phyloP scores from a whole-genome alignment of 345 rosid species.

The Salix viminalis region DNA sequence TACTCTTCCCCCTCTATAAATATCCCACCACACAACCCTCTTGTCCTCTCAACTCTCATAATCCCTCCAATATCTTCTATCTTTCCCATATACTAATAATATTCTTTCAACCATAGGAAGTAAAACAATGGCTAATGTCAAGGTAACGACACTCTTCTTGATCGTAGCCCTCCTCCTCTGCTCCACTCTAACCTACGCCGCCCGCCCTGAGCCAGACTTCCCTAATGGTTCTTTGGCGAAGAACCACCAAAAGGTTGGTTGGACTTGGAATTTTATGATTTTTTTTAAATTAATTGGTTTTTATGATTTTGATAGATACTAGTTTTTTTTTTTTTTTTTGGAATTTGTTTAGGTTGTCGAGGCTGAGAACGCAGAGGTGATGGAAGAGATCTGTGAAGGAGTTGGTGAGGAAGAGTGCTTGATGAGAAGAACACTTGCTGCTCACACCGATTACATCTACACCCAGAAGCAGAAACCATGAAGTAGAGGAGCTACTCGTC shows the following conservation, averaged over 20 bases:
- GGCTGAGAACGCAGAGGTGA: background rate
- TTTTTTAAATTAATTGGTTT: background rate
- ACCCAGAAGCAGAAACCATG: conserved; percentile 22
- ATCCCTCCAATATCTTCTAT: no score
- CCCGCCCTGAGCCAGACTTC: conserved; percentile 39
- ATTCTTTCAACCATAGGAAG: background rate
- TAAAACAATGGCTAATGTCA: conserved; percentile 6
- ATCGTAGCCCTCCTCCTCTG: conserved; percentile 41
- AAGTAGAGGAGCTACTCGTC: background rate
- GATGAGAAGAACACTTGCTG: conserved; percentile 24
- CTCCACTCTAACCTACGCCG: conserved; percentile 40
- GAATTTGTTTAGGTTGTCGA: background rate
- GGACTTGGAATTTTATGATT: background rate
- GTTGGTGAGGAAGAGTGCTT: conserved; percentile 23
- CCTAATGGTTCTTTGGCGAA: conserved; percentile 21
- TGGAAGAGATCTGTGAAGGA: conserved; percentile 21
- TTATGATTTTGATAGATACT: background rate
- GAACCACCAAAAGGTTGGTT: conserved; percentile 33
- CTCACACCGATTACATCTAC: conserved; percentile 24
- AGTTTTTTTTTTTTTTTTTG: background rate
- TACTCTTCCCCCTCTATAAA: background rate
- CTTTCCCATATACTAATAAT: background rate
- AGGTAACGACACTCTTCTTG: conserved; percentile 16
- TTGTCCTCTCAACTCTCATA: background rate
- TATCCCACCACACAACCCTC: background rate